These are phyloP conservation scores for Drosera spatulata DNA, from an alignment of 179 eudicot species.

Conservation along the genomic window DNA sequence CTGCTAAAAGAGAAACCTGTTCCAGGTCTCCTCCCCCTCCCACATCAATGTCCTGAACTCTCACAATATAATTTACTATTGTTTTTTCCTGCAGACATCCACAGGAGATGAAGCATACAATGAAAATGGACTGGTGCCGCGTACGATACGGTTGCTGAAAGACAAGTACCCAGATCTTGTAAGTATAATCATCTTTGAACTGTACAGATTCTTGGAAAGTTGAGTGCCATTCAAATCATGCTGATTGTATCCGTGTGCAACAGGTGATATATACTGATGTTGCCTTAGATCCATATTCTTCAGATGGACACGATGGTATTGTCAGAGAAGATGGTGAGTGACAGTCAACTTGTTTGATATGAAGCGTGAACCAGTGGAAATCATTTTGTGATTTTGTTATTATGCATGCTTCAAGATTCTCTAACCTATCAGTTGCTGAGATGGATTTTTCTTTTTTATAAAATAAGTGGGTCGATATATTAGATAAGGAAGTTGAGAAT, in stretches of 20 bases:
- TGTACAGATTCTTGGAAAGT: background rate
- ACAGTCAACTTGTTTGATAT: background rate
- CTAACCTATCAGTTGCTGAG: too few species aligned
- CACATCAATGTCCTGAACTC: too few species aligned
- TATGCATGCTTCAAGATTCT: background rate
- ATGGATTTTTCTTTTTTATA: too few species aligned
- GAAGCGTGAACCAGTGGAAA: too few species aligned
- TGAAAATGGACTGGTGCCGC: conserved; percentile 88
- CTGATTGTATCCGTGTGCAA: conserved; percentile 2
- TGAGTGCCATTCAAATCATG: conserved; percentile 3
- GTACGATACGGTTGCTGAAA: conserved; percentile 80
- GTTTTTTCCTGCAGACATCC: conserved; percentile 35
- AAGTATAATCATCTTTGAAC: conserved; percentile 18
- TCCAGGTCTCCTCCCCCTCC: background rate
- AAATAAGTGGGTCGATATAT: too few species aligned
- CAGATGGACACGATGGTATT: conserved; percentile 98
- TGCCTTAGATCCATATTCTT: conserved; percentile 97
- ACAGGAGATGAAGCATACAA: conserved; percentile 97
- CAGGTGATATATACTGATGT: conserved; percentile 94
- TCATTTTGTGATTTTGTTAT: background rate
- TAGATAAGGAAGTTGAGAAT: too few species aligned
- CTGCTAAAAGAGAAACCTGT: background rate
- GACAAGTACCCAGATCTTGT: conserved; percentile 98
- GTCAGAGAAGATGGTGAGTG: conserved; percentile 93
- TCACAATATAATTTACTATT: background rate